A percentile compares a stretch with the other conserved stretches of the same genome.
Conservation (phyloP, 2,329 filamentous ascomycete species). For the Aspergillus nomiae region DNA sequence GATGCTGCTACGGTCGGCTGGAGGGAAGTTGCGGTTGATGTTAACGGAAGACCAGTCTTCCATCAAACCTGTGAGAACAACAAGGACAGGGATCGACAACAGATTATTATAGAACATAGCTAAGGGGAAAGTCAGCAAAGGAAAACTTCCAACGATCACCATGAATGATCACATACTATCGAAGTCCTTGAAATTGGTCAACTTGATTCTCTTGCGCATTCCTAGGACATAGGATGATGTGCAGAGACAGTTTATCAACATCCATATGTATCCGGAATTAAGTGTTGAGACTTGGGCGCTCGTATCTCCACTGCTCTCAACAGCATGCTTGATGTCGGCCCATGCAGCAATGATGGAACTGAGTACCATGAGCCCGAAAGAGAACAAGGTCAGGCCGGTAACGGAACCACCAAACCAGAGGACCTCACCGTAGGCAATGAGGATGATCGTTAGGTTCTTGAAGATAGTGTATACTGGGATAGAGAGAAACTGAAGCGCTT, state of each 20-base stretch:
- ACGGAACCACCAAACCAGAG: conserved; percentile 97
- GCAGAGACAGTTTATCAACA: conserved; percentile 95
- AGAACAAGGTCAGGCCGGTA: conserved; percentile 81
- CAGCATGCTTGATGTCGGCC: conserved; percentile 90
- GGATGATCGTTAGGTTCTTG: conserved; percentile 98
- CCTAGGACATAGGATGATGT: conserved; percentile 84
- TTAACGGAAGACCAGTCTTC: conserved; percentile 94
- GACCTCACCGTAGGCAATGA: conserved; percentile 97
- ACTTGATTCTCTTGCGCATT: conserved; percentile 98
- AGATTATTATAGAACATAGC: conserved; percentile 99
- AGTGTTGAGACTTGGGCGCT: conserved; percentile 80
- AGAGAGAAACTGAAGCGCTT: conserved; percentile 92
- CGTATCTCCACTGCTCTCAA: conserved; percentile 67
- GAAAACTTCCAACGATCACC: neutral
- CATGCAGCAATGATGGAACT: conserved; percentile 94
- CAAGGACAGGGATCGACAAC: conserved; percentile 87
- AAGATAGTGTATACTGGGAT: conserved; percentile 99
- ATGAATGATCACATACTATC: conserved; percentile 71
- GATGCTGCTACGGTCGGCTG: conserved; percentile 75
- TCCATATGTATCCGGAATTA: conserved; percentile 96
- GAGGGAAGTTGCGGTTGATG: conserved; percentile 82
- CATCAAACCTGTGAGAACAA: conserved; percentile 75
- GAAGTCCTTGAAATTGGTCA: conserved; percentile 99
- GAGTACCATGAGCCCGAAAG: conserved; percentile 94
- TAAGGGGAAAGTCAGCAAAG: conserved; percentile 43